Conservation (phyloP, 2,329 filamentous ascomycete species). For the Penicillium sp. region DNA sequence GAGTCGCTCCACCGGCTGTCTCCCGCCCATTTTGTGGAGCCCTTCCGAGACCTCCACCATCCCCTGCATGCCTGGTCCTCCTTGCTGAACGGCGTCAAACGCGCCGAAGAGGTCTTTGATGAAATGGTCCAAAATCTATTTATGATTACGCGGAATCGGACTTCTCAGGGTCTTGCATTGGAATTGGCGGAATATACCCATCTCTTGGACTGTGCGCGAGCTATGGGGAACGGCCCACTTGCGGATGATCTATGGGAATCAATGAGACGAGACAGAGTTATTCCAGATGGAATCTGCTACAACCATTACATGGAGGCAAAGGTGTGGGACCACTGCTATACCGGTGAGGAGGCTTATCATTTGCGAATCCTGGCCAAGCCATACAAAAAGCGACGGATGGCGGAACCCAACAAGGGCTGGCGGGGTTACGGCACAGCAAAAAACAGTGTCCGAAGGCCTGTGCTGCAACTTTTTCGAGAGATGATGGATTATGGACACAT, state of each 20-base stretch:
- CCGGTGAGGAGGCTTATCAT: constrained; percentile 42
- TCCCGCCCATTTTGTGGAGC: constrained; percentile 53
- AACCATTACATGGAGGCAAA: constrained; percentile 56
- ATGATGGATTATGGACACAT: constrained; percentile 49
- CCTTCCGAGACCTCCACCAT: constrained; percentile 49
- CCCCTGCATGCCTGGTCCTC: constrained; percentile 53
- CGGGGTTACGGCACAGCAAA: constrained; percentile 31
- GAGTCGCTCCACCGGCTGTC: constrained; percentile 65
- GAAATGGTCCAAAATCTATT: constrained; percentile 42
- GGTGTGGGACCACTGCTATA: constrained; percentile 48
- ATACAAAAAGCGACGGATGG: constrained; percentile 31
- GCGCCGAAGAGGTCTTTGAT: constrained; percentile 39
- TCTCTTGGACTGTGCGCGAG: constrained; percentile 54
- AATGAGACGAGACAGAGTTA: constrained; percentile 33
- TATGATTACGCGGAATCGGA: constrained; percentile 41
- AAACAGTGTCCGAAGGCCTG: constrained; percentile 35
- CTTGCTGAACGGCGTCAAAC: constrained; percentile 43
- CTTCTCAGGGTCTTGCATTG: constrained; percentile 36
- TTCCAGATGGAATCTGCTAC: constrained; percentile 44
- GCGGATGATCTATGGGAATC: constrained; percentile 51
- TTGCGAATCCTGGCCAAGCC: constrained; percentile 35
- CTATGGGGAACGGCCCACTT: constrained; percentile 46
- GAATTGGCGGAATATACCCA: constrained; percentile 53
- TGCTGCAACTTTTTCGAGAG: constrained; percentile 46
- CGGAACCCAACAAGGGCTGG: constrained; percentile 22